Evolutionary conservation across 441 rosid genomes (phyloP).

Genomic region (Biscutella laevigata): DNA sequence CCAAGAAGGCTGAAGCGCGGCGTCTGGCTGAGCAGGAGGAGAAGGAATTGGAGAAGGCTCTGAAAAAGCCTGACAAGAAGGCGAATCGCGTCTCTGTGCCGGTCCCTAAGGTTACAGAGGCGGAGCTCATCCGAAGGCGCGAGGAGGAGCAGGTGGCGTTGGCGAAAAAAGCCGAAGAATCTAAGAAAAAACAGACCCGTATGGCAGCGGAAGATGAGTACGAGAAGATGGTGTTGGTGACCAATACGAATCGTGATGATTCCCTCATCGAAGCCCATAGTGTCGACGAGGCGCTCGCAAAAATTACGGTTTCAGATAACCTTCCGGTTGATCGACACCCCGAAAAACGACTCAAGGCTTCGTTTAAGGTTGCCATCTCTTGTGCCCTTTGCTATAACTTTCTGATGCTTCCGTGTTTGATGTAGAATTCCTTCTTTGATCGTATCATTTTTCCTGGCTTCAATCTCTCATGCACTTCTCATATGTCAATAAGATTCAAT

Average conservation of each 20-base stretch:
- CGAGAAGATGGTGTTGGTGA: constrained; percentile 65
- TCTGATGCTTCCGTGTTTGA: not conserved
- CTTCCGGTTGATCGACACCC: constrained; percentile 77
- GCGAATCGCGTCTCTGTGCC: constrained; percentile 66
- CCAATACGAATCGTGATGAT: constrained; percentile 83
- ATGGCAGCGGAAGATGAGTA: constrained; percentile 79
- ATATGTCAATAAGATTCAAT: too few relatives aligned
- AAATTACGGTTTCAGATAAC: constrained; percentile 52
- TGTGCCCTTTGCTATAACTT: not conserved
- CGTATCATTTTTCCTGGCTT: not conserved
- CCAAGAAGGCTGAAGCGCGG: constrained; percentile 56
- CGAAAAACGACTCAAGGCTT: constrained; percentile 78
- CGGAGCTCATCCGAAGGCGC: constrained; percentile 41
- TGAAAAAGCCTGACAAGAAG: constrained; percentile 81
- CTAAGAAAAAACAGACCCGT: constrained; percentile 51
- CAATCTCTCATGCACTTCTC: too few relatives aligned
- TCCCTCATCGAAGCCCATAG: constrained; percentile 67
- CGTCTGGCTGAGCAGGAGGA: constrained; percentile 84
- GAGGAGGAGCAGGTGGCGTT: constrained; percentile 72
- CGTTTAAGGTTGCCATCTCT: constrained; percentile 57
- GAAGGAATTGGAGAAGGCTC: constrained; percentile 57
- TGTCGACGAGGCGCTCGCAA: constrained; percentile 81
- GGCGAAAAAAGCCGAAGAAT: constrained; percentile 65
- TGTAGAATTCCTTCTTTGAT: not conserved
- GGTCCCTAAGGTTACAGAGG: constrained; percentile 77